Conservation (phyloP, 108 stramenopile genomes). For the Fistulifera solaris region DNA sequence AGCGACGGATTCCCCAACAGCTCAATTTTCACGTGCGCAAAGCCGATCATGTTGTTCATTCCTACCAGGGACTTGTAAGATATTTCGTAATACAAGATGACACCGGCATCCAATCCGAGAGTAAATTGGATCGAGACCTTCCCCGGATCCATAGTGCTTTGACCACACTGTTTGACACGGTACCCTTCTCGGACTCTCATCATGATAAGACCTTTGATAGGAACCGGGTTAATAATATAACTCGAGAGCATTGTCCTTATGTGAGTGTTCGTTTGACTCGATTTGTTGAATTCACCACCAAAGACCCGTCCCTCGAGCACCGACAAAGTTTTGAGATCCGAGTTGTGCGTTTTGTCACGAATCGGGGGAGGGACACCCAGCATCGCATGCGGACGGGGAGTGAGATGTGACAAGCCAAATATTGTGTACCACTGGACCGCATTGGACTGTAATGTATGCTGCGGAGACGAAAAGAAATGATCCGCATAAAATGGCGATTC, state of each 20-base stretch:
- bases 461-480: constrained; percentile 37
- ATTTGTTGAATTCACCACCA: not conserved
- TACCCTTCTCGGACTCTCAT: constrained; percentile 70
- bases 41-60: constrained; percentile 47
- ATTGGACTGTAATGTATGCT: constrained; percentile 54
- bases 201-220: constrained; percentile 59
- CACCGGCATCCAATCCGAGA: constrained; percentile 42
- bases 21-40: constrained; percentile 71
- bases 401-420: constrained; percentile 57
- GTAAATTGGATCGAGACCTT: constrained; percentile 66
- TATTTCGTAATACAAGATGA: constrained; percentile 61
- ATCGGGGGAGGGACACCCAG: constrained; percentile 25
- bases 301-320: not conserved
- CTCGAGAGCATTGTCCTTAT: constrained; percentile 42
- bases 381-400: constrained; percentile 24
- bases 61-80: constrained; percentile 57
- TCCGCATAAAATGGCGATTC: constrained; percentile 25
- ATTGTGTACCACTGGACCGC: constrained; percentile 66
- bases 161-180: constrained; percentile 54
- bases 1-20: constrained; percentile 54
- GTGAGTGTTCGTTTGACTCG: not conserved
- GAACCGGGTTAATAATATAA: constrained; percentile 57
- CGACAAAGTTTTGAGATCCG: not conserved
- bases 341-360: constrained; percentile 5
- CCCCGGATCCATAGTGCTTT: constrained; percentile 53